A percentile compares a stretch with the other conserved stretches of the same genome.
phyloP scores from a whole-genome alignment of 179 eudicot species.

The Actinidia chinensis region DNA sequence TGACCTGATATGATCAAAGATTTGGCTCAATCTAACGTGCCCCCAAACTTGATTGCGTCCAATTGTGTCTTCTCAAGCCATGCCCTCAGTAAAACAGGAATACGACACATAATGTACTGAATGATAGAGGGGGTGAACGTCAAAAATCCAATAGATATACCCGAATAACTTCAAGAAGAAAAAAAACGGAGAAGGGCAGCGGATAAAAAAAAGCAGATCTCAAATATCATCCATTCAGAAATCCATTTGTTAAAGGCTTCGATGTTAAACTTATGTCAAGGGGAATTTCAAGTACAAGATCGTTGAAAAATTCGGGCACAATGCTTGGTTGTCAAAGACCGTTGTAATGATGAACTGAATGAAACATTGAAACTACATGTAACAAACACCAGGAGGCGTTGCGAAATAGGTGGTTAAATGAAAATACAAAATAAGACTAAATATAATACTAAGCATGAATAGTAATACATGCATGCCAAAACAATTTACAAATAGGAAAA shows the following conservation, averaged over 20 bases:
- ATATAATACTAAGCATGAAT: not conserved
- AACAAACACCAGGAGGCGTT: not conserved
- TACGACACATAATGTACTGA: no score
- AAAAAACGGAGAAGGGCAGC: slow-evolving; percentile 56
- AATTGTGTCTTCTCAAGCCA: slow-evolving; percentile 97
- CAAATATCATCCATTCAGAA: slow-evolving; percentile 72
- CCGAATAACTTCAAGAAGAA: no score
- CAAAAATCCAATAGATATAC: no score
- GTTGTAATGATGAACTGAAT: slow-evolving; percentile 3
- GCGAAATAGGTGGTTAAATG: not conserved
- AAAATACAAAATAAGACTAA: not conserved
- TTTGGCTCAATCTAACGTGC: slow-evolving; percentile 90
- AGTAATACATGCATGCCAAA: not conserved
- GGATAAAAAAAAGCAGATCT: slow-evolving; percentile 53
- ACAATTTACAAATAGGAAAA: not conserved
- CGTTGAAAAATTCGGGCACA: slow-evolving; percentile 92
- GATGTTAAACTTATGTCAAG: slow-evolving; percentile 74
- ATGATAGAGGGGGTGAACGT: no score
- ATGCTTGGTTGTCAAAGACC: slow-evolving; percentile 70
- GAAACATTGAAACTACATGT: not conserved
- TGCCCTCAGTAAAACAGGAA: no score
- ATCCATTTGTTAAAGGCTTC: slow-evolving; percentile 69
- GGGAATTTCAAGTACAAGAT: slow-evolving; percentile 87
- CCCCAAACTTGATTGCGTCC: slow-evolving; percentile 79
- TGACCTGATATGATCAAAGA: slow-evolving; percentile 69